phyloP scores from a whole-genome alignment of 2,329 filamentous ascomycete genomes.

The Beauveria brongniartii region DNA sequence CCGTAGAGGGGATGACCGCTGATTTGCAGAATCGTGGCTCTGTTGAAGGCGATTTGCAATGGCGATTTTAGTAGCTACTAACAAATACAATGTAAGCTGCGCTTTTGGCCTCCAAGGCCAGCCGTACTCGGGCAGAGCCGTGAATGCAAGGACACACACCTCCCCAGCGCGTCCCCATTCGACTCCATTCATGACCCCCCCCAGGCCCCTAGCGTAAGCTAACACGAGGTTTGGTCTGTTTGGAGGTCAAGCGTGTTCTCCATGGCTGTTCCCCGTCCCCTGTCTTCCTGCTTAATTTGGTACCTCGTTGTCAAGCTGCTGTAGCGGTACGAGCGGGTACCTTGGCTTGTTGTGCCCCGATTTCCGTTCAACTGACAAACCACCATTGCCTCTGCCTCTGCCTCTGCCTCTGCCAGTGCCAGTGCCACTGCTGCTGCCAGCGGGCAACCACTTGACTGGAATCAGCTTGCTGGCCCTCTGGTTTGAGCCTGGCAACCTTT shows the following conservation, averaged over 20 bases:
- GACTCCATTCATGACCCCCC: background rate
- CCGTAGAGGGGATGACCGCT: background rate
- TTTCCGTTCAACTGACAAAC: background rate
- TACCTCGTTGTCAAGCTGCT: background rate
- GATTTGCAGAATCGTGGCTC: background rate
- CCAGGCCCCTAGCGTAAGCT: background rate
- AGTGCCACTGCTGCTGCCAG: background rate
- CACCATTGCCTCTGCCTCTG: background rate
- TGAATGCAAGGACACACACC: background rate
- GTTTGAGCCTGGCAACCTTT: background rate
- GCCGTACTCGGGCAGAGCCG: conserved; percentile 7
- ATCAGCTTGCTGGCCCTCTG: too few relatives aligned
- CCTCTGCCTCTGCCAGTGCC: too few relatives aligned
- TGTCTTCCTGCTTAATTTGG: conserved; percentile 7
- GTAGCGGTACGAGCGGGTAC: background rate
- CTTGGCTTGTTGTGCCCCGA: background rate
- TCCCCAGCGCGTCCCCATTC: background rate
- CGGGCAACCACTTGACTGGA: background rate
- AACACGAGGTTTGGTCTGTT: conserved; percentile 3
- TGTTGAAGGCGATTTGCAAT: background rate
- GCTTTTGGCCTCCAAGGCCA: background rate
- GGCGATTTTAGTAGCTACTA: background rate
- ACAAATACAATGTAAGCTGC: background rate
- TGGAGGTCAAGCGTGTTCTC: too few relatives aligned
- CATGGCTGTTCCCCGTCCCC: background rate